These are phyloP conservation scores for Blumeriella jaapii DNA, from an alignment of 2,329 filamentous ascomycete species.

Conservation along the genomic window DNA sequence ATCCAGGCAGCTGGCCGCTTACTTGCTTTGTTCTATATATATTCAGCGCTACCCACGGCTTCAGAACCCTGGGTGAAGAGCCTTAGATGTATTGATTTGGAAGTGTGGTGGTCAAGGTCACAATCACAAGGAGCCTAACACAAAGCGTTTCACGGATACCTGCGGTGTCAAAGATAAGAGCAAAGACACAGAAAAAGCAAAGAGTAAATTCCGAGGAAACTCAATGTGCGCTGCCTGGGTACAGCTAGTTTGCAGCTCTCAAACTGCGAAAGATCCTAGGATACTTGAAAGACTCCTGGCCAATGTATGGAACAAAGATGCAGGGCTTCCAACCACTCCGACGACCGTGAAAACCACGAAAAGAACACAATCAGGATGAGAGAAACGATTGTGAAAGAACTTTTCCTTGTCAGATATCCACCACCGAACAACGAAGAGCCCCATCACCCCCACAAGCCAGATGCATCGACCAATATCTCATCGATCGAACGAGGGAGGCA, in stretches of 20 bases:
- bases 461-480: not conserved
- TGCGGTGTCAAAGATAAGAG: not conserved
- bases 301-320: conserved; percentile 1
- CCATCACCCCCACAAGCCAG: not conserved
- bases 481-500: not conserved
- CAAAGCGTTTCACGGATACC: not conserved
- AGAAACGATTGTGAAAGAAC: not conserved
- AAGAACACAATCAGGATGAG: not conserved
- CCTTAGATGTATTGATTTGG: not conserved
- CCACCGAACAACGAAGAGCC: conserved; percentile 1
- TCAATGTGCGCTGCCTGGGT: not conserved
- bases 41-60: not conserved
- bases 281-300: not conserved
- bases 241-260: not conserved
- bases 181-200: not conserved
- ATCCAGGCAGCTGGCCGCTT: conserved; percentile 8
- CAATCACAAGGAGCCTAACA: not conserved
- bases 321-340: not conserved
- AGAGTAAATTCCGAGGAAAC: not conserved
- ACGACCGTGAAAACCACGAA: not conserved
- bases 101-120: not conserved
- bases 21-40: conserved; percentile 1
- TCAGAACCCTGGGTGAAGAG: not conserved
- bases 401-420: conserved; percentile 3
- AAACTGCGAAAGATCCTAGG: not conserved